A percentile compares a stretch with the other conserved stretches of the same genome.
Conservation (phyloP, 257 asterid species). For the Gentiana dahurica region DNA sequence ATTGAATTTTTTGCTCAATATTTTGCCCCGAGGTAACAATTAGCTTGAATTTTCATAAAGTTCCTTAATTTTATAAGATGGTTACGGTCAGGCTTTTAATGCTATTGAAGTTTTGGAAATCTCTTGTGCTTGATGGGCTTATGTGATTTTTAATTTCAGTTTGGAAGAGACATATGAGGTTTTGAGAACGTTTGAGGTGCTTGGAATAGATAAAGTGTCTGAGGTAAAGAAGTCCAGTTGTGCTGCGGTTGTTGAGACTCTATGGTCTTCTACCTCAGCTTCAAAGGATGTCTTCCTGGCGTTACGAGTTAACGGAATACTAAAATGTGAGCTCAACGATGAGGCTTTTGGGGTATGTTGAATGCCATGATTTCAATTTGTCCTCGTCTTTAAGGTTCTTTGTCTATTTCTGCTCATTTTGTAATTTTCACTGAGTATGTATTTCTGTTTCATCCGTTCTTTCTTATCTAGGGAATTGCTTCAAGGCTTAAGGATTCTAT, state of each 20-base stretch:
- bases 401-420: not conserved
- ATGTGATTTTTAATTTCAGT: constrained; percentile 23
- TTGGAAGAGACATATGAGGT: constrained; percentile 80
- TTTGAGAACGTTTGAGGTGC: constrained; percentile 69
- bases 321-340: constrained; percentile 56
- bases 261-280: constrained; percentile 46
- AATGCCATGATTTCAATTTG: constrained; percentile 8
- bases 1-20: too few species aligned
- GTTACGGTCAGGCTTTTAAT: not conserved
- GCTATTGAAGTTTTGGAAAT: not conserved
- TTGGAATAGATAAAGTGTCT: constrained; percentile 55
- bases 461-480: constrained; percentile 40
- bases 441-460: constrained; percentile 8
- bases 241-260: constrained; percentile 42
- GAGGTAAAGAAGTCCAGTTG: constrained; percentile 46
- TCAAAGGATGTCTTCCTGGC: constrained; percentile 62
- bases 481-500: constrained; percentile 53
- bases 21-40: not conserved
- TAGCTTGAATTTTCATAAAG: not conserved
- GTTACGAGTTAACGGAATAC: constrained; percentile 48
- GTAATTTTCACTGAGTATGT: not conserved
- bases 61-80: too few species aligned
- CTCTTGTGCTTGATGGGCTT: not conserved
- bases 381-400: not conserved
- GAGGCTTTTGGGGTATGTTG: constrained; percentile 45